Conservation (phyloP, 176 grass and related monocot species). For the Typha latifolia region DNA sequence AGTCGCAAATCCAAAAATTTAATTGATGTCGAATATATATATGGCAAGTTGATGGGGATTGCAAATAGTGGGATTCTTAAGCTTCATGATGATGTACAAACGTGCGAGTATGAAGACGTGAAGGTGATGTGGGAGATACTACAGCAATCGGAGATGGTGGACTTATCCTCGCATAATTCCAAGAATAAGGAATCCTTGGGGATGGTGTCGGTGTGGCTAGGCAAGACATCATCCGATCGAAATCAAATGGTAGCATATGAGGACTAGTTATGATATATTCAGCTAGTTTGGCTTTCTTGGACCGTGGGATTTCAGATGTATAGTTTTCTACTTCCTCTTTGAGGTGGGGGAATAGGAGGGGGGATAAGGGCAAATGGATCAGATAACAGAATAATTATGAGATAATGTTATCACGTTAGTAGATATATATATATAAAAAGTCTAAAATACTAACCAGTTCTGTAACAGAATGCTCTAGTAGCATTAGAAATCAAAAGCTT, state of each 20-base stretch:
- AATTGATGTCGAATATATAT: no score
- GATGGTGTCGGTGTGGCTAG: conserved; percentile 18
- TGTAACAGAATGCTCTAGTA: no score
- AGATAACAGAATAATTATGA: no score
- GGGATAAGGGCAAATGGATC: no score
- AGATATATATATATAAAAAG: no score
- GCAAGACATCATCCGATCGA: background rate
- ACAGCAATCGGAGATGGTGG: conserved; percentile 27
- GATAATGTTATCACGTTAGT: no score
- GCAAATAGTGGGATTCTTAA: conserved; percentile 29
- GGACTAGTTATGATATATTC: background rate
- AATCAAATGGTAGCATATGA: background rate
- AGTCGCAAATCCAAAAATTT: background rate
- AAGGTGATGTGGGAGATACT: conserved; percentile 75
- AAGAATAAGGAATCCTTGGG: background rate
- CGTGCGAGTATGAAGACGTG: conserved; percentile 51
- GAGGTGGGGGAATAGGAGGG: no score
- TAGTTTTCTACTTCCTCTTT: no score
- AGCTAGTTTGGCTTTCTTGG: background rate
- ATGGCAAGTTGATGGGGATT: conserved; percentile 12
- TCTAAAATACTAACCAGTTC: no score
- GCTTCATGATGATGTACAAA: conserved; percentile 49
- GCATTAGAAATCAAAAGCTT: no score
- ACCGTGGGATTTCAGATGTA: no score
- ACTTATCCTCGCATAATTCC: background rate